phyloP scores from a whole-genome alignment of 2,329 filamentous ascomycete species.

The Neurospora sp. region DNA sequence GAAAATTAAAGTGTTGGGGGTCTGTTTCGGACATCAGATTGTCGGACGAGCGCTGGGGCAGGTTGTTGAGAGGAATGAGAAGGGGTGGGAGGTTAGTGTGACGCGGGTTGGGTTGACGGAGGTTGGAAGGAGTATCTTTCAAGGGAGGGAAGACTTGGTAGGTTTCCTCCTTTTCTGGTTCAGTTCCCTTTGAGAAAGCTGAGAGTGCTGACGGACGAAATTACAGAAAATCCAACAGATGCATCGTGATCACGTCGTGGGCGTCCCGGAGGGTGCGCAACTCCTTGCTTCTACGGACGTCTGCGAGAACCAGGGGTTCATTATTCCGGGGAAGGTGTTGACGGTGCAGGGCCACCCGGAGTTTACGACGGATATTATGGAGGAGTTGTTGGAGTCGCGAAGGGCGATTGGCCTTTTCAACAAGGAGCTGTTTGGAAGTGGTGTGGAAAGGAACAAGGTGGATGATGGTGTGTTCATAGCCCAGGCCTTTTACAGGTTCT shows the following conservation, averaged over 20 bases:
- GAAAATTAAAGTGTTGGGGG: conserved; percentile 58
- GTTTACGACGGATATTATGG: conserved; percentile 63
- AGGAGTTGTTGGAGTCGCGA: conserved; percentile 55
- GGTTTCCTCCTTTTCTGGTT: conserved; percentile 7
- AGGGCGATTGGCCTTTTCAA: conserved; percentile 59
- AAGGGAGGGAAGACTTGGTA: conserved; percentile 48
- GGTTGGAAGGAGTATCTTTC: conserved; percentile 62
- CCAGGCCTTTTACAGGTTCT: conserved; percentile 65
- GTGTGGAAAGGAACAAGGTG: conserved; percentile 52
- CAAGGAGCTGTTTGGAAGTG: conserved; percentile 60
- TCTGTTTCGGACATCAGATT: conserved; percentile 87
- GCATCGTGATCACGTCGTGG: conserved; percentile 69
- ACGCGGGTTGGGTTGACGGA: conserved; percentile 57
- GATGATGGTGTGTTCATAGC: conserved; percentile 70
- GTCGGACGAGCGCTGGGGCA: conserved; percentile 61
- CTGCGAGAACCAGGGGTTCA: conserved; percentile 75
- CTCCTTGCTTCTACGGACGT: conserved; percentile 53
- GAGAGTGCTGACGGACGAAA: conserved; percentile 20
- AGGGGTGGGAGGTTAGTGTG: conserved; percentile 78
- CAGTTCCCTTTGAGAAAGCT: neutral
- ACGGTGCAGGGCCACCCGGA: conserved; percentile 84
- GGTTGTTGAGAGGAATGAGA: conserved; percentile 54
- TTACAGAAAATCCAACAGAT: conserved; percentile 67
- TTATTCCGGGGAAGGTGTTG: conserved; percentile 55
- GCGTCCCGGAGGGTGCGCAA: conserved; percentile 51